Conservation (phyloP, 208 protist species). For the Leishmania braziliensis region DNA sequence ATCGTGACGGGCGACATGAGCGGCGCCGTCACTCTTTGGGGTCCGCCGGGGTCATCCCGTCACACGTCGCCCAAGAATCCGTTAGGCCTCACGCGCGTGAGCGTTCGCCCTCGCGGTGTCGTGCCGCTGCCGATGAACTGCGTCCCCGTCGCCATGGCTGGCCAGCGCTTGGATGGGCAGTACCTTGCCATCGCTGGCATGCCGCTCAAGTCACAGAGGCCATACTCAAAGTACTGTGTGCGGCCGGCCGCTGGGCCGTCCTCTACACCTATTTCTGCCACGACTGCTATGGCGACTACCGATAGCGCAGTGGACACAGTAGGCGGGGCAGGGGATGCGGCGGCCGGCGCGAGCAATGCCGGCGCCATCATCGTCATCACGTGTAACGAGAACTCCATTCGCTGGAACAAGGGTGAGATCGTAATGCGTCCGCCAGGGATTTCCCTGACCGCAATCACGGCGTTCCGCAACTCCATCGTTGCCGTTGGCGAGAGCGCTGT, state of each 20-base stretch:
- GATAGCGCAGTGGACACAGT: constrained; percentile 1
- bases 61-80: constrained; percentile 22
- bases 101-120: constrained; percentile 19
- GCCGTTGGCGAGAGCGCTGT: constrained; percentile 56
- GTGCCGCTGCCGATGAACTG: constrained; percentile 49
- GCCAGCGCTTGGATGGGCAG: constrained; percentile 47
- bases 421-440: constrained; percentile 49
- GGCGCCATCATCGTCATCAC: constrained; percentile 55
- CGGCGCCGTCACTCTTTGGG: constrained; percentile 71
- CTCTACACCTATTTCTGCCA: not conserved
- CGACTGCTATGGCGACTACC: constrained; percentile 4
- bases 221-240: constrained; percentile 25
- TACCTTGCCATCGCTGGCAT: constrained; percentile 65
- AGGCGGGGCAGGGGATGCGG: not conserved
- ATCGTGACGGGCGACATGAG: constrained; percentile 70
- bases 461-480: constrained; percentile 58
- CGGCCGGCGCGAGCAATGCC: constrained; percentile 5
- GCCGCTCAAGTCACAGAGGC: constrained; percentile 38
- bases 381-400: constrained; percentile 54
- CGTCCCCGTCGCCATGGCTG: constrained; percentile 63
- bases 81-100: constrained; percentile 15
- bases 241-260: not conserved
- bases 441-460: constrained; percentile 68
- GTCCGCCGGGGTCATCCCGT: constrained; percentile 37
- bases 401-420: constrained; percentile 63